phyloP scores from a whole-genome alignment of 2,329 filamentous ascomycete genomes.

The Coniella vitis region DNA sequence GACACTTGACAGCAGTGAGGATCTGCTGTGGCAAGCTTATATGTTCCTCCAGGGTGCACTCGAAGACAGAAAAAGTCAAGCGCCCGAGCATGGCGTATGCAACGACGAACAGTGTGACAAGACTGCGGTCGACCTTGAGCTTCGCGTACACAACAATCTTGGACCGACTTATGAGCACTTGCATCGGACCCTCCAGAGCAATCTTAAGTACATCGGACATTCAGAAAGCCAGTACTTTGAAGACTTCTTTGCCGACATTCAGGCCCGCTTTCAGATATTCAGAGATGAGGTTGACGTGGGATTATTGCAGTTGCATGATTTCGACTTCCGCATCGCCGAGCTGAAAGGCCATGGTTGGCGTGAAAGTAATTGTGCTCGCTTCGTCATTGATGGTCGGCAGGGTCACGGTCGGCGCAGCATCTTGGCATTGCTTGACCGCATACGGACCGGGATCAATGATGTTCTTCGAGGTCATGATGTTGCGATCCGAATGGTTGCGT shows the following conservation, averaged over 20 bases:
- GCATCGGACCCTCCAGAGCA: constrained; percentile 35
- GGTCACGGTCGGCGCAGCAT: constrained; percentile 38
- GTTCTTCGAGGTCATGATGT: constrained; percentile 40
- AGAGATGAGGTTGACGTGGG: constrained; percentile 35
- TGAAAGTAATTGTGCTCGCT: constrained; percentile 37
- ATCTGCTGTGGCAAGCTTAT: constrained; percentile 38
- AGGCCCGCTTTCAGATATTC: constrained; percentile 29
- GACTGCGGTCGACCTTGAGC: constrained; percentile 38
- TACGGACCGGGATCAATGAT: constrained; percentile 44
- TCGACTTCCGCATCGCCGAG: constrained; percentile 41
- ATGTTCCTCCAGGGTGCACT: constrained; percentile 35
- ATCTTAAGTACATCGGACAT: constrained; percentile 38
- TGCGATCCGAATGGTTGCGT: constrained; percentile 39
- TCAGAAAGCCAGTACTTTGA: constrained; percentile 35
- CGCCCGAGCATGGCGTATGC: constrained; percentile 31
- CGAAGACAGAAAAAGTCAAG: constrained; percentile 34
- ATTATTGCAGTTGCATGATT: constrained; percentile 37
- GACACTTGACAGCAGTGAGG: constrained; percentile 38
- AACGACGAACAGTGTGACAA: constrained; percentile 35
- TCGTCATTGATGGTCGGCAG: constrained; percentile 34
- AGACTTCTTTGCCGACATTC: constrained; percentile 35
- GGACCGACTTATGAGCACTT: constrained; percentile 41
- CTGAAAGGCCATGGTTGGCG: constrained; percentile 40
- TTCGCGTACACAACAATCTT: constrained; percentile 43
- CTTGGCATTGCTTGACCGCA: constrained; percentile 42